A percentile compares a stretch with the other conserved stretches of the same genome.
Conservation (phyloP, 306 rosid genomes). For the Vigna trinervia region DNA sequence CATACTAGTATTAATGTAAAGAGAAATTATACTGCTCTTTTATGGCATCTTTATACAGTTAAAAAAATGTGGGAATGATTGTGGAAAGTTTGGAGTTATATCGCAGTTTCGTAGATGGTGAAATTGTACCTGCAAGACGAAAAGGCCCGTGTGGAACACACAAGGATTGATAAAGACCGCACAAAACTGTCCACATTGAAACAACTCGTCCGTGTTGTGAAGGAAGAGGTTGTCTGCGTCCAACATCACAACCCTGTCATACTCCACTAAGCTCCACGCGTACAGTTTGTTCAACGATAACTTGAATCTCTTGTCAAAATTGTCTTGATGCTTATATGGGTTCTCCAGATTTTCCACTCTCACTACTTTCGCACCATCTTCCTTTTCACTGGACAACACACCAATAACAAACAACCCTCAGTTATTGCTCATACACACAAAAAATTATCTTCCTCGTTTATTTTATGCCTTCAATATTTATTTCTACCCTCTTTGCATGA, state of each 20-base stretch:
- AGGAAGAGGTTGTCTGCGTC: conserved; percentile 94
- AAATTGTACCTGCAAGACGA: conserved; percentile 71
- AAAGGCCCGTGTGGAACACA: conserved; percentile 88
- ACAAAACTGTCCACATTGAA: conserved; percentile 89
- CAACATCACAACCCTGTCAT: conserved; percentile 88
- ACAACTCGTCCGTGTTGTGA: conserved; percentile 73
- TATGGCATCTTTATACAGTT: no score
- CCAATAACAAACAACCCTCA: neutral
- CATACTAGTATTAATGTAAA: no score
- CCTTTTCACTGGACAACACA: conserved; percentile 60
- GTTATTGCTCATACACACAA: neutral
- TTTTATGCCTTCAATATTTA: no score
- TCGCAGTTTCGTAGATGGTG: neutral
- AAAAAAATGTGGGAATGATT: neutral
- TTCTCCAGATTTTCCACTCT: conserved; percentile 82
- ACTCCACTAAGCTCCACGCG: conserved; percentile 85
- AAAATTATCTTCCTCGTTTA: no score
- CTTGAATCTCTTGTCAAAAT: conserved; percentile 78
- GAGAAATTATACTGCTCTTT: no score
- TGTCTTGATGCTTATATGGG: conserved; percentile 70
- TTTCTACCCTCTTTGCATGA: neutral
- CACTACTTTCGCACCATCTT: conserved; percentile 90
- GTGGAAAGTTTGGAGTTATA: neutral
- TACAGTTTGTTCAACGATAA: conserved; percentile 82
- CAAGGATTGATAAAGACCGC: conserved; percentile 94